phyloP scores from a whole-genome alignment of 208 protist species.

The Perkinsela sp. region DNA sequence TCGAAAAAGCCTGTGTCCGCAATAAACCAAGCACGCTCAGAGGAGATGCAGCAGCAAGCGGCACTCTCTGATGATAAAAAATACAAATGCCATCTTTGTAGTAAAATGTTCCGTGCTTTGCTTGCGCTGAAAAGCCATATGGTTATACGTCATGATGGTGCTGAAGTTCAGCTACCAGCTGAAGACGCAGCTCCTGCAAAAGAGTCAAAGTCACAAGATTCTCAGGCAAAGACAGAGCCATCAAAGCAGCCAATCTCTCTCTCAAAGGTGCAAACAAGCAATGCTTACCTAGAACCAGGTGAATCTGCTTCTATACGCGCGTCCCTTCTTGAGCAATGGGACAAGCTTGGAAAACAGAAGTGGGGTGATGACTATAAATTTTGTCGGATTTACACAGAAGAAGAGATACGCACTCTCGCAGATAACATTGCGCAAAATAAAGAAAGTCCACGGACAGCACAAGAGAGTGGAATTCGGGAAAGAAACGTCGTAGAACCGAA shows the following conservation, averaged over 20 bases:
- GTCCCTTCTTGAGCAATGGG: background rate
- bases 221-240: background rate
- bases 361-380: background rate
- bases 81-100: conserved; percentile 1
- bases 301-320: background rate
- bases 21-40: background rate
- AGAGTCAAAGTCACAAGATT: background rate
- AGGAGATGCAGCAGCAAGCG: background rate
- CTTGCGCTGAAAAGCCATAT: background rate
- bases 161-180: background rate
- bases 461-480: background rate
- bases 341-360: background rate
- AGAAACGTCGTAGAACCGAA: background rate
- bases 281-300: background rate
- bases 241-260: background rate
- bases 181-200: background rate
- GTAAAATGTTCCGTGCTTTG: background rate
- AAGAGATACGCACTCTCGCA: background rate
- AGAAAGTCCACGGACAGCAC: background rate
- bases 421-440: background rate
- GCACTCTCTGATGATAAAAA: background rate
- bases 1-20: background rate
- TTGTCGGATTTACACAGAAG: background rate
- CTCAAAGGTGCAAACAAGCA: background rate
- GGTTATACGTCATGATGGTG: background rate